A percentile compares a stretch with the other conserved stretches of the same genome.
These are phyloP conservation scores for Nakaseomyces kungkrabaensis DNA, from an alignment of 1,139 yeast genomes.

Conservation along the genomic window DNA sequence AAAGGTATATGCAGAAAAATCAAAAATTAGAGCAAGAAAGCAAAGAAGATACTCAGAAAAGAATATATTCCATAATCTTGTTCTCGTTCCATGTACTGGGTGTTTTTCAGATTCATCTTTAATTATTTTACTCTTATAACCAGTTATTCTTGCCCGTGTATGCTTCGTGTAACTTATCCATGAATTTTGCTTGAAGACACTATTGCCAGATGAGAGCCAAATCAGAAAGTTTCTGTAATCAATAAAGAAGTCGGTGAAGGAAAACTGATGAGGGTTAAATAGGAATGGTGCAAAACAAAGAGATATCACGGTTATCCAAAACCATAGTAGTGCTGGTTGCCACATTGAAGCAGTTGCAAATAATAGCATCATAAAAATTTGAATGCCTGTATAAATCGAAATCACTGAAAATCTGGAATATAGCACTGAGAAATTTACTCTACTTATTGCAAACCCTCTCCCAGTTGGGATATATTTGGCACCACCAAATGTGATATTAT, in stretches of 20 bases:
- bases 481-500: conserved; percentile 69
- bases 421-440: conserved; percentile 49
- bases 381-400: conserved; percentile 58
- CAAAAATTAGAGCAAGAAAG: conserved; percentile 33
- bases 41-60: conserved; percentile 48
- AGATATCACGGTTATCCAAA: conserved; percentile 67
- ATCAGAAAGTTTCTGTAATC: conserved; percentile 58
- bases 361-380: conserved; percentile 45
- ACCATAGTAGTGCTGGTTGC: conserved; percentile 74
- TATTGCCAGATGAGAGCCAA: conserved; percentile 65
- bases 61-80: conserved; percentile 42
- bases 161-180: conserved; percentile 52
- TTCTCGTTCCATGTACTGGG: conserved; percentile 29
- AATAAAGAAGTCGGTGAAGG: conserved; percentile 54
- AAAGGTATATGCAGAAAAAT: conserved; percentile 54
- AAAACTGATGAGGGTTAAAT: conserved; percentile 82
- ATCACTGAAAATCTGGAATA: conserved; percentile 56
- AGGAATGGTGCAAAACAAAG: conserved; percentile 69
- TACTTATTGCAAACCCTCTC: conserved; percentile 68
- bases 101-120: conserved; percentile 29
- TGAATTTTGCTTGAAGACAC: conserved; percentile 39
- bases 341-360: conserved; percentile 63
- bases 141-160: conserved; percentile 54
- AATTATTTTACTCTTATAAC: conserved; percentile 43
- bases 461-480: conserved; percentile 82